Evolutionary conservation across 176 grass and related monocot genomes (phyloP), one percentile per base, ranked within the genome.

Genomic region (Aegilops umbellulata): DNA sequence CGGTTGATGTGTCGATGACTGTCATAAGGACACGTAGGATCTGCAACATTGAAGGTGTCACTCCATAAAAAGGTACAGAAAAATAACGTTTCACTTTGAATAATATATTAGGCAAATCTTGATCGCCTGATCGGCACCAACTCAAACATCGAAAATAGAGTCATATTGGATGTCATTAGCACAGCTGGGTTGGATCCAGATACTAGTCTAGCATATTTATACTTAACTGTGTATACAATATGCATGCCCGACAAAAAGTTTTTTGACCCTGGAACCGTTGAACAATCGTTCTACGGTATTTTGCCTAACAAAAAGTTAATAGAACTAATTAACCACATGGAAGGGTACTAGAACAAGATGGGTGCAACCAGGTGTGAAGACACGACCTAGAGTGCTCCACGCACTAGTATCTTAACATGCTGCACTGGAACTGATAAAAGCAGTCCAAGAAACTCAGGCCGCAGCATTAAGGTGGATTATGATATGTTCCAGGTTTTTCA

Each of bases 11-110:
- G 79, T 99, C 94, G 12, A 99, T 90, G 65, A 99, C 86, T 25
- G 94, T 96, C 79, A 99, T 87, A 55, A 99, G 88, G 79, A 96
- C 92, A 55, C 88, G 92, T 36, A 99, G 80, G 73, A 99, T 92
- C 97, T 99, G 92, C 79, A 86, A 81, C 20, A 46, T 57, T 41
- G 51, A 62, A 70, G 8, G 73, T 82, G 34, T 63, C 10, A 84
- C 62, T 62, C 65, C 62, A 72, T 30, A 60, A 72, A 58, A 58
- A 58, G 20, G 20, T 23, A 49, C 15, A 65, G 16, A 87, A 38
- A 24, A 64, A 26, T 25, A 36, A 67, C 15, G 63, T 26, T 72
- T 49, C 58, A 49, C 36, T 86, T 75, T 6, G 26, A 76, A 76
- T 2, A 23, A 76, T 44, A 65, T 32, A 76, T 31, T 64, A 61